Evolutionary conservation across 768 basidiomycete species (phyloP), one percentile per base, ranked within the genome.

Genomic region (Boletus sp.): DNA sequence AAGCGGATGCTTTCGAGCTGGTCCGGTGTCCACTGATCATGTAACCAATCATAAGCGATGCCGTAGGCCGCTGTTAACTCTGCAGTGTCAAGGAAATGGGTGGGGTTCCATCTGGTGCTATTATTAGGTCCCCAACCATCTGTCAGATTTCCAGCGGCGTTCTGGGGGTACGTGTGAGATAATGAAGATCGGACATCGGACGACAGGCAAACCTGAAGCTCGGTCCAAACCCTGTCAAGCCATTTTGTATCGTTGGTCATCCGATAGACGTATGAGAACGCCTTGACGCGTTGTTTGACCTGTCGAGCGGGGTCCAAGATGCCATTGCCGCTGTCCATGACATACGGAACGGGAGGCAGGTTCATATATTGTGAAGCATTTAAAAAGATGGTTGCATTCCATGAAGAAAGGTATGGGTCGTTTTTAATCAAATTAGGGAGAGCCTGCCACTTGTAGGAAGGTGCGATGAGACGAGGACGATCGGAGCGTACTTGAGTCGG

Each of bases 41-140:
- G 87, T 32, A 98, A 66, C 97, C 97, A 99, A 67, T 99, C 97
- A 64, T 98, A 99, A 2, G 87, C 96, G 58, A 94, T 88, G 30
- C 81, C 97, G 64, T 87, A 98, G 5, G 92, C 94, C 25, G 88
- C 84, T 17, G 84, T 84, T 59, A 97, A 79, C 71, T 98, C 96
- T n/a, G 87, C 95, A 19, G 83, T 75, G 69, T 96, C 96, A 43
- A 98, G 85, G 82, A 98, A 98, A 73, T 99, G 97, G 1, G 44
- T 58, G 6, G 85, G 77, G 73, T 98, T 97, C 97, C 96, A 99
- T 64, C 76, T 83, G 52, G 82, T 79, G 52, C 75, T 75, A 49
- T 75, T 75, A 50, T 72, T 71, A 4, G 82, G 77, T 19, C 93
- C 93, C 69, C 91, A 98, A 7, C 71, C 62, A 40, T 63, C 72